A percentile compares a stretch with the other conserved stretches of the same genome.
These are phyloP conservation scores for Sungouiozyma intestinalis DNA, from an alignment of 805 yeast genomes.

Conservation along the genomic window DNA sequence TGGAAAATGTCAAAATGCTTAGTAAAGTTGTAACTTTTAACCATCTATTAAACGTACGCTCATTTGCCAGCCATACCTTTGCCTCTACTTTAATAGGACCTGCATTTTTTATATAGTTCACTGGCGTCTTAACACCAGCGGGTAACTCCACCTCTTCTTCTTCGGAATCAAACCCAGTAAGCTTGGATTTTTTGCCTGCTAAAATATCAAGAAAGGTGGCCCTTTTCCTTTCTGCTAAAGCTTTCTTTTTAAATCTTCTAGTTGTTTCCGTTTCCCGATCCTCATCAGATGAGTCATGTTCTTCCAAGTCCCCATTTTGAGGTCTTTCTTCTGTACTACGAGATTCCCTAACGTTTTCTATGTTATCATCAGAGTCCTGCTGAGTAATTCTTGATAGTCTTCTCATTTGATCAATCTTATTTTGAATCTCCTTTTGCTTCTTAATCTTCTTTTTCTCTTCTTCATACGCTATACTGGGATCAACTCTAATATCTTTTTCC, in stretches of 20 bases:
- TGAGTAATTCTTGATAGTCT: slow-evolving; percentile 20
- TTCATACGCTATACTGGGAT: slow-evolving; percentile 70
- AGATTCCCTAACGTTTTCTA: background rate
- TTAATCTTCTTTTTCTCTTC: slow-evolving; percentile 48
- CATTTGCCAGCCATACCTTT: slow-evolving; percentile 97
- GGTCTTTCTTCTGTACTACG: slow-evolving; percentile 16
- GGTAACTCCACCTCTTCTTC: slow-evolving; percentile 83
- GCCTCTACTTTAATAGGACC: slow-evolving; percentile 94
- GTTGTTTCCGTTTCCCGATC: slow-evolving; percentile 3
- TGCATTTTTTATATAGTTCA: slow-evolving; percentile 65
- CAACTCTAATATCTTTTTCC: slow-evolving; percentile 63
- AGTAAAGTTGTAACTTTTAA: slow-evolving; percentile 77
- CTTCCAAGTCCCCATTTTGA: slow-evolving; percentile 37
- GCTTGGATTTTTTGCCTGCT: slow-evolving; percentile 34
- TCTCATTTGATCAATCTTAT: slow-evolving; percentile 29
- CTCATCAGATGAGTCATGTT: slow-evolving; percentile 45
- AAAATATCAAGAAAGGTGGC: slow-evolving; percentile 29
- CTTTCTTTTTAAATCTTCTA: slow-evolving; percentile 11
- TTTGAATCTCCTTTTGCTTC: slow-evolving; percentile 33
- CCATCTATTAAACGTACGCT: slow-evolving; percentile 95
- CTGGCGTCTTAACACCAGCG: slow-evolving; percentile 80
- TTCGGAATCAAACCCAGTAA: slow-evolving; percentile 64
- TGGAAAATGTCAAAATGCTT: slow-evolving; percentile 74
- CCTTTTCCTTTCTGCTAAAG: slow-evolving; percentile 19
- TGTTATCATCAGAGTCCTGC: slow-evolving; percentile 3